phyloP scores from a whole-genome alignment of 2,329 filamentous ascomycete genomes.

The Lasiodiplodia sp. region DNA sequence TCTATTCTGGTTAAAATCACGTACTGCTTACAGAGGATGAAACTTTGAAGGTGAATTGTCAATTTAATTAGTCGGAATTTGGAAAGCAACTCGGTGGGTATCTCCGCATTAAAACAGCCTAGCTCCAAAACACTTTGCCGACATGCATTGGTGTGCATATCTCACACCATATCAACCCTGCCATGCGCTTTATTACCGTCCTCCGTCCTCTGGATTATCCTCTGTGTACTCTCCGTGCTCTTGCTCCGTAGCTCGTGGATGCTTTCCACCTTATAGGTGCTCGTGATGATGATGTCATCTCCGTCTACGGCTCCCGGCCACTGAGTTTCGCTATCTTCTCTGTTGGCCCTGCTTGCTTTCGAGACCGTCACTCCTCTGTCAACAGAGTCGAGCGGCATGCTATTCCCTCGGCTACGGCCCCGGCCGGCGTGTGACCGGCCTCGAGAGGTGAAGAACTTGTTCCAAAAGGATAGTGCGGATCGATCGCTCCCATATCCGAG shows the following conservation, averaged over 20 bases:
- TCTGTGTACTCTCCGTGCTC: not conserved
- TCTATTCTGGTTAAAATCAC: too few species aligned
- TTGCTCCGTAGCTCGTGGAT: not conserved
- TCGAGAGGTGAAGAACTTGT: conserved; percentile 2
- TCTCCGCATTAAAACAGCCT: too few species aligned
- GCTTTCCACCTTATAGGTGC: not conserved
- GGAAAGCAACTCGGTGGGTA: too few species aligned
- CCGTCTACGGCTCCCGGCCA: not conserved
- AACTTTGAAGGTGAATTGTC: too few species aligned
- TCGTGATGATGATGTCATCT: conserved; percentile 12
- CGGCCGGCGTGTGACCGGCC: not conserved
- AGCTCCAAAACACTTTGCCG: too few species aligned
- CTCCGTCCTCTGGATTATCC: not conserved
- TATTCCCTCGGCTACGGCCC: not conserved
- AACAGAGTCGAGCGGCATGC: not conserved
- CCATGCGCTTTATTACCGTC: not conserved
- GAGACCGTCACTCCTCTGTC: not conserved
- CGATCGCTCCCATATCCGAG: conserved; percentile 42
- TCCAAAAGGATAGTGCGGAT: not conserved
- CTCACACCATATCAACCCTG: not conserved
- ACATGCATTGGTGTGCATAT: conserved; percentile 5
- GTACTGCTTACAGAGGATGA: too few species aligned
- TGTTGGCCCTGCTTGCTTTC: not conserved
- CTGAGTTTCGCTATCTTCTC: not conserved
- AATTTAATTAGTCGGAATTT: too few species aligned